Base-by-base conservation (phyloP, 2,329 filamentous ascomycete species). In the Chaetoscypha palmicola region DNA sequence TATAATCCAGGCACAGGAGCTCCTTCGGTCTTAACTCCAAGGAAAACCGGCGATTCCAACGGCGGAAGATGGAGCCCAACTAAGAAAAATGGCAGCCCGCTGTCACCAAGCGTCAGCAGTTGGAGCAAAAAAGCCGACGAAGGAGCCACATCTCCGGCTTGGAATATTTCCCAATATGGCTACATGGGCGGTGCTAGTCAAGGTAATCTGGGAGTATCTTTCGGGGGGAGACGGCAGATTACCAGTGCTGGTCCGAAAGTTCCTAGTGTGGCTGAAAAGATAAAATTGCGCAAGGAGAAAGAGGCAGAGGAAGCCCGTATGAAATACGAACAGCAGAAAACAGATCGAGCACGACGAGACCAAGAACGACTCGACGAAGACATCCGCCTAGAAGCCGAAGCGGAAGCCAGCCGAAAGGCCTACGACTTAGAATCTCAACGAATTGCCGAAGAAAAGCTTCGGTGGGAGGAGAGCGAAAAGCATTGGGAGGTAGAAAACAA, bases 141-240 rank as follows among this genome's bases (percentile, higher is more conserved):
- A 64, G 78, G 77, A 12, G 75, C 74, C 34, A 96, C 90, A 1
- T 74, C 82, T 20, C 92, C 92, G 0, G 92, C 92, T 1, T 98
- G 92, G 92, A 98, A 97, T 62, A 97, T 97, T 56, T 85, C 90
- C 45, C 92, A 98, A 62, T 98, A 98, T 62, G 90, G 92, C 5
- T 98, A 96, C 66, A 92, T 97, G 84, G 92, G 92, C 46, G 92
- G 92, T 38, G 92, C 92, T 20, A 96, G 87, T 59, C 92, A 98
- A 64, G 91, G 88, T 2, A 97, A 94, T 57, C 80, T 96, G 49
- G 92, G 92, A 14, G 88, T 98, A 55, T 80, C 86, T 9, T 97
- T 97, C 65, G 92, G 92, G 44, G 87, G 83, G 14, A 79, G 90
- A 56, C 79, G 92, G 48, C 92, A 98, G 67, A 97, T 98, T 61